Percentiles rank a stretch among this genome's conserved stretches.
phyloP scores from a whole-genome alignment of 176 grass and related monocot species.

The Oryza coarctata region DNA sequence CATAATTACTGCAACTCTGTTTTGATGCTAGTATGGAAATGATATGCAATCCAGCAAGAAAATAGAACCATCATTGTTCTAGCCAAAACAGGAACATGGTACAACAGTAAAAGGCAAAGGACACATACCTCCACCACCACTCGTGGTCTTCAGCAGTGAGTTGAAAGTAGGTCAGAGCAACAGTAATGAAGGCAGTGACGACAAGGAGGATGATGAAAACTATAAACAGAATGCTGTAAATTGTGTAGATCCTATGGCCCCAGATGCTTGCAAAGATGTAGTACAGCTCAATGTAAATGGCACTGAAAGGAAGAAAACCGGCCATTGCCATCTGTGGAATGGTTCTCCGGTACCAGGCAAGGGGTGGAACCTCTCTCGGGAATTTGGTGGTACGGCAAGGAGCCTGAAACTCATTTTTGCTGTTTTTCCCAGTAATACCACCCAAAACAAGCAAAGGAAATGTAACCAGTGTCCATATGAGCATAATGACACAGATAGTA shows the following conservation, averaged over 20 bases:
- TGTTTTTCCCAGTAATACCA: conserved; percentile 95
- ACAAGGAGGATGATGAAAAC: conserved; percentile 95
- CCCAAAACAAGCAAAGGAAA: conserved; percentile 95
- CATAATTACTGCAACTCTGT: neutral
- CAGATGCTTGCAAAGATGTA: conserved; percentile 99
- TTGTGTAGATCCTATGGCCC: conserved; percentile 96
- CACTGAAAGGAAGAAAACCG: conserved; percentile 95
- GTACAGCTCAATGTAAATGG: conserved; percentile 96
- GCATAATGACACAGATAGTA: conserved; percentile 91
- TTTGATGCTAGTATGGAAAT: neutral
- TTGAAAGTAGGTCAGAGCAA: conserved; percentile 97
- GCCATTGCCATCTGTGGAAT: conserved; percentile 98
- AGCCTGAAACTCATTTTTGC: conserved; percentile 85
- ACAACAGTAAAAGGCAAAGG: conserved; percentile 8
- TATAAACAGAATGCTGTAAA: conserved; percentile 98
- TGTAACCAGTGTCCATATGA: conserved; percentile 95
- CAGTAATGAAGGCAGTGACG: conserved; percentile 93
- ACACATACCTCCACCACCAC: conserved; percentile 96
- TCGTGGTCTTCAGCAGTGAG: conserved; percentile 98
- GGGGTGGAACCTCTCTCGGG: conserved; percentile 80
- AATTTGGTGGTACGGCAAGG: conserved; percentile 91
- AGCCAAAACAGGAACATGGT: too few species aligned
- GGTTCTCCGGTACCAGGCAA: conserved; percentile 80
- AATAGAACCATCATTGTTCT: too few species aligned
- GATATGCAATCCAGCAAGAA: neutral